Base-by-base conservation (phyloP, 2,329 filamentous ascomycete species). In the Botrytis fabae region DNA sequence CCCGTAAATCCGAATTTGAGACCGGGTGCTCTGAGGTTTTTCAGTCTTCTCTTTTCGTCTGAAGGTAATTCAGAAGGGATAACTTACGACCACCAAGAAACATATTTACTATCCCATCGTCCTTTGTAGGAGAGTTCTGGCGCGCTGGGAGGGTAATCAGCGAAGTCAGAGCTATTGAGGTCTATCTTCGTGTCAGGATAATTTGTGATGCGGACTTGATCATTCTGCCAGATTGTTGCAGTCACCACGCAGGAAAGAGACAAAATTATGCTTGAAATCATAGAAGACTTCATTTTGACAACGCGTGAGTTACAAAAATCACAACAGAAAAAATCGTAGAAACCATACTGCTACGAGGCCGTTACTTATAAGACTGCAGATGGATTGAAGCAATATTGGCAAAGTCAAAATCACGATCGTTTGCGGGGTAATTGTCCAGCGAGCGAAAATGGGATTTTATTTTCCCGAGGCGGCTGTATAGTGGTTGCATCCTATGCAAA, bases 51-150 rank as follows among this genome's bases (percentile, higher is more conserved):
- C 74, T 68, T 60, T n/a, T 6, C 32, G 20, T 7, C 38, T 35
- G 14, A 20, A 38, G 16, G 35, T 4, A 57, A 42, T 22, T 66
- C 12, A 28, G 35, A 18, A 40, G 10, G 69, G 54, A 66, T 32
- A 48, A 77, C 85, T 81, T 81, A 87, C 85, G 86, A 87, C 87
- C 86, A 89, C 85, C 86, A 90, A 2, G 86, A 90, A 65, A 89
- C 84, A 75, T 87, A 83, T 76, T 87, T 85, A 48, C 85, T 87
- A 78, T 90, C 88, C 88, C 88, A 91, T 73, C 88, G 83, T 8
- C 88, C 89, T 77, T 90, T 89, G 82, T 90, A 91, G 0, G 86
- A 86, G 16, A 91, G 82, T 77, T 90, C 87, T 1, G 83, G 79
- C 2, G 86, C 84, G 77, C 86, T 83, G 6, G 87, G 83, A 6